These are phyloP conservation scores for Hydnomerulius pinastri DNA, from an alignment of 768 basidiomycete genomes.

Conservation along the genomic window DNA sequence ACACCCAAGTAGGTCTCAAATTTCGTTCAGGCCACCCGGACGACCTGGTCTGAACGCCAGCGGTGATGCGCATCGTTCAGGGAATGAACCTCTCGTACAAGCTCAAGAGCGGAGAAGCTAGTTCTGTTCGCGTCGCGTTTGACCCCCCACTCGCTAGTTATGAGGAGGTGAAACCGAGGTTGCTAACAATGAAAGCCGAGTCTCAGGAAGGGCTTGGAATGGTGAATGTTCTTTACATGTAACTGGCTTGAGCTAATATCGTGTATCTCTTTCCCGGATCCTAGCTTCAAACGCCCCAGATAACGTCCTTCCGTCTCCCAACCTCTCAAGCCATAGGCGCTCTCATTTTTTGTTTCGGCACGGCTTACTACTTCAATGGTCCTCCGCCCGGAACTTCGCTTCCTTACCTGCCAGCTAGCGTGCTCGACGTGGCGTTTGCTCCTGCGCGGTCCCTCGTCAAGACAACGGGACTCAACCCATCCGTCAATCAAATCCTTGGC, in stretches of 20 bases:
- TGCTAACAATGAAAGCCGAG: slow-evolving; percentile 78
- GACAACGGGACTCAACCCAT: slow-evolving; percentile 19
- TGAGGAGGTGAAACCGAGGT: slow-evolving; percentile 79
- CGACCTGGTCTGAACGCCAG: background rate
- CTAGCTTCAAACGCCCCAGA: slow-evolving; percentile 65
- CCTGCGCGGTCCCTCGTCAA: slow-evolving; percentile 20
- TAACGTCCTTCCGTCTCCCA: slow-evolving; percentile 57
- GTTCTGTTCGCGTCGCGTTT: slow-evolving; percentile 54
- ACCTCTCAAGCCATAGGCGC: slow-evolving; percentile 31
- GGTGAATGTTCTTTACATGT: no score
- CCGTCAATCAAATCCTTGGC: slow-evolving; percentile 10
- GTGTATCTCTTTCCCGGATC: background rate
- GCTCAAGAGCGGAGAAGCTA: slow-evolving; percentile 47
- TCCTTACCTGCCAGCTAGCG: slow-evolving; percentile 13
- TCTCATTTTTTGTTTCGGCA: slow-evolving; percentile 15
- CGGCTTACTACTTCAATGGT: slow-evolving; percentile 18
- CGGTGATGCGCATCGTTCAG: slow-evolving; percentile 33
- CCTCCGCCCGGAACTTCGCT: slow-evolving; percentile 22
- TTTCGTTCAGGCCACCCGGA: background rate
- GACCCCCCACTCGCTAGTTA: slow-evolving; percentile 75
- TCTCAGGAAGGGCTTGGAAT: slow-evolving; percentile 81
- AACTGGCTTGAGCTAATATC: background rate
- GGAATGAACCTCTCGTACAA: slow-evolving; percentile 72
- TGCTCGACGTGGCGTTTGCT: slow-evolving; percentile 15
- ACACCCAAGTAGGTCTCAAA: slow-evolving; percentile 52